phyloP scores from a whole-genome alignment of 176 grass and related monocot species.

The Neostapfia colusana region DNA sequence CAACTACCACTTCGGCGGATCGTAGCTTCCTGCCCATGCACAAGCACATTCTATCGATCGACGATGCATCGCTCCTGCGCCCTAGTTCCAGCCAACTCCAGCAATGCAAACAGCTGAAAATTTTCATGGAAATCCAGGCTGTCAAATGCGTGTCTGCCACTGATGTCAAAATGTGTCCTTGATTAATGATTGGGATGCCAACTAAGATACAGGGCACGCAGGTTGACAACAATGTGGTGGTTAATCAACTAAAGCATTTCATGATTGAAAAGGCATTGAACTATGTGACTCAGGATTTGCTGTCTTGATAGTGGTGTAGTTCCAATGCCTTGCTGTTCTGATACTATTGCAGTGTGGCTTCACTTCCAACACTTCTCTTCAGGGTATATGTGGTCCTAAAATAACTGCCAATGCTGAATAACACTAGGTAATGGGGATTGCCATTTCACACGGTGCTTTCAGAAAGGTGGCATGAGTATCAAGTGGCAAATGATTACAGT shows the following conservation, averaged over 20 bases:
- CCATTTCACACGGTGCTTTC: constrained; percentile 5
- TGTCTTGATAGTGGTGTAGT: not conserved
- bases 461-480: constrained; percentile 16
- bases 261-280: constrained; percentile 30
- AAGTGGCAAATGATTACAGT: constrained; percentile 40
- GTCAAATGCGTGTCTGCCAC: not conserved
- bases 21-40: constrained; percentile 22
- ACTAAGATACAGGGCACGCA: constrained; percentile 30
- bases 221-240: constrained; percentile 27
- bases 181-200: constrained; percentile 6
- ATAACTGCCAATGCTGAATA: constrained; percentile 19
- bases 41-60: not conserved
- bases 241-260: constrained; percentile 39
- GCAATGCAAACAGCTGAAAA: not conserved
- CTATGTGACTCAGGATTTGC: not conserved
- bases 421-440: constrained; percentile 19
- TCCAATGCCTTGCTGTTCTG: not conserved
- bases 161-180: not conserved
- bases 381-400: constrained; percentile 21
- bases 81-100: not conserved
- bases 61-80: not conserved
- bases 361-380: not conserved
- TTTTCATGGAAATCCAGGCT: not conserved
- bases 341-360: not conserved
- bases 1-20: not conserved